These are phyloP conservation scores for Picochlorum sp. DNA, from an alignment of 139 green algal species.

Conservation along the genomic window DNA sequence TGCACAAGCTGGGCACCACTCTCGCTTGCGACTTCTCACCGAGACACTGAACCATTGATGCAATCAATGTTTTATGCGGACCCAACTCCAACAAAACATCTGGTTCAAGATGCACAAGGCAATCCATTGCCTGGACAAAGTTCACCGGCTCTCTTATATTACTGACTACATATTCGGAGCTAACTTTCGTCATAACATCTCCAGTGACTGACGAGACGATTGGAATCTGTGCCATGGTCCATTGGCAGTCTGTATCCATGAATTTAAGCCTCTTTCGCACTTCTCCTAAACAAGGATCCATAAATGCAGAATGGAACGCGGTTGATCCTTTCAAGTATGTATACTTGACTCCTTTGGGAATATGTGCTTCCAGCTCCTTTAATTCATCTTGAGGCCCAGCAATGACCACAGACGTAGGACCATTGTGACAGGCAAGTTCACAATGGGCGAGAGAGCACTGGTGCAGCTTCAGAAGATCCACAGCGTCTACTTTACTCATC, in stretches of 20 bases:
- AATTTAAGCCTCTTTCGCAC: background rate
- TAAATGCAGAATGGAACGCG: background rate
- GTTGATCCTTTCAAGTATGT: background rate
- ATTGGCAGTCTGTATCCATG: background rate
- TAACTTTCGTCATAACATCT: background rate
- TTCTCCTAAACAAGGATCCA: background rate
- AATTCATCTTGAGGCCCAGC: background rate
- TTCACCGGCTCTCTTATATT: background rate
- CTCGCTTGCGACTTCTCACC: background rate
- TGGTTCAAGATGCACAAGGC: background rate
- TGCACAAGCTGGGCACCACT: background rate
- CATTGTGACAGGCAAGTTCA: background rate
- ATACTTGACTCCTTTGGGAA: background rate
- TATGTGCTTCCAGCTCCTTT: background rate
- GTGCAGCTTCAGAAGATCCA: background rate
- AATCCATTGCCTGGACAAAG: background rate
- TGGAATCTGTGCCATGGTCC: background rate
- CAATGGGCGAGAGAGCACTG: background rate
- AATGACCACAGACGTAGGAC: background rate
- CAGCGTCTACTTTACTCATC: background rate
- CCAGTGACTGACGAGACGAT: background rate
- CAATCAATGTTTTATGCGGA: background rate
- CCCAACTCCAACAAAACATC: background rate
- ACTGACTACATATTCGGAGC: background rate
- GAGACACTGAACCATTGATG: background rate